A percentile compares a stretch with the other conserved stretches of the same genome.
phyloP scores from a whole-genome alignment of 306 rosid species.

The Cyclanthera cordifolia region DNA sequence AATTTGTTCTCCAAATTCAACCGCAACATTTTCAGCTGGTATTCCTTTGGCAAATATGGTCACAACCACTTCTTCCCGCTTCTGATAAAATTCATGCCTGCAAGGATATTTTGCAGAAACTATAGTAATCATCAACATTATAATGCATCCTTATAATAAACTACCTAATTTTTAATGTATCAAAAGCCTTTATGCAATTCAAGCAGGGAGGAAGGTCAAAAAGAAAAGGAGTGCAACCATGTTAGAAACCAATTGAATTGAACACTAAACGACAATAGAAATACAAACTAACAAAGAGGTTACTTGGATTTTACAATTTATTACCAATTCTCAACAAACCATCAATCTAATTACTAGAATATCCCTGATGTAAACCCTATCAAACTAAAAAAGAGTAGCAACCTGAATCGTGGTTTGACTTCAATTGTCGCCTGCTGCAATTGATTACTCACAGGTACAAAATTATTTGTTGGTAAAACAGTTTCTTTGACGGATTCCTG shows the following conservation, averaged over 20 bases:
- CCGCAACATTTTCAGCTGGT: conserved; percentile 35
- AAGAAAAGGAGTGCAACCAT: not conserved
- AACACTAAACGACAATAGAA: no score
- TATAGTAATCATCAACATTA: not conserved
- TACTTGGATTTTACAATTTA: no score
- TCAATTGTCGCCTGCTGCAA: conserved; percentile 20
- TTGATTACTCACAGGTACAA: conserved; percentile 20
- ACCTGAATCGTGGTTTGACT: conserved; percentile 71
- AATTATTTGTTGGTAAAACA: conserved; percentile 19
- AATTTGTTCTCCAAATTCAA: conserved; percentile 79
- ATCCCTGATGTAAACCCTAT: no score
- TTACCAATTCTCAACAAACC: no score
- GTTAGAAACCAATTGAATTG: no score
- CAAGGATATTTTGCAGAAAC: conserved; percentile 15
- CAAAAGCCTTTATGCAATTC: not conserved
- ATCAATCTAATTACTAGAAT: no score
- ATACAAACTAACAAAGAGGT: no score
- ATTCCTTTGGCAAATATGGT: conserved; percentile 75
- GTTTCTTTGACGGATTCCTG: conserved; percentile 22
- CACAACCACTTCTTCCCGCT: conserved; percentile 56
- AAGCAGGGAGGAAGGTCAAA: not conserved
- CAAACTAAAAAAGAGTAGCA: conserved; percentile 6
- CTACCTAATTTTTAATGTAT: not conserved
- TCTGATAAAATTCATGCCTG: conserved; percentile 83
- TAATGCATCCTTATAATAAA: not conserved